A percentile compares a stretch with the other conserved stretches of the same genome.
phyloP scores from a whole-genome alignment of 1,139 yeast species.

The Pneumocystis murina region DNA sequence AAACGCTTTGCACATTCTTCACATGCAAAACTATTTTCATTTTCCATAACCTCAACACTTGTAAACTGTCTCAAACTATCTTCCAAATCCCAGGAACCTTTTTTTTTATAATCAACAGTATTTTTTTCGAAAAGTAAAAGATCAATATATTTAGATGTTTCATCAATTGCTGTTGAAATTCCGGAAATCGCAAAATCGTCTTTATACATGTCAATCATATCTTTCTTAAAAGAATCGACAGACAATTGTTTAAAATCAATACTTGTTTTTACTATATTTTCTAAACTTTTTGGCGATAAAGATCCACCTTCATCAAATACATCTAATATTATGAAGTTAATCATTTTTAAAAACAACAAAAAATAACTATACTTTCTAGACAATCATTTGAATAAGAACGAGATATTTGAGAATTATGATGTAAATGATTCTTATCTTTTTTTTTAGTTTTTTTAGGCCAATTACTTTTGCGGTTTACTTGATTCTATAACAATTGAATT shows the following conservation, averaged over 20 bases:
- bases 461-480: neutral
- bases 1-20: slow-evolving; percentile 12
- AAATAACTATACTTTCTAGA: neutral
- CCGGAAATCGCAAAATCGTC: neutral
- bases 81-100: slow-evolving; percentile 2
- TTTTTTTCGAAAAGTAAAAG: neutral
- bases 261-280: neutral
- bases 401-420: neutral
- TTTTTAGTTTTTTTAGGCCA: neutral
- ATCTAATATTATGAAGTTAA: neutral
- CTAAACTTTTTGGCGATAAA: neutral
- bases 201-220: neutral
- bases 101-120: neutral
- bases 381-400: neutral
- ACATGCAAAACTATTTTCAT: slow-evolving; percentile 12
- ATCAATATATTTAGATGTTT: neutral
- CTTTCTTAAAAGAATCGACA: neutral
- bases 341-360: neutral
- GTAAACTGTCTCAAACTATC: slow-evolving; percentile 11
- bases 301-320: neutral
- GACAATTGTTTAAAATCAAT: neutral
- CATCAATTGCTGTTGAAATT: neutral
- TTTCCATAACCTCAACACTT: slow-evolving; percentile 10
- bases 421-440: neutral
- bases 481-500: neutral